Percentiles rank a stretch among this genome's conserved stretches.
These are phyloP conservation scores for Citrus cavaleriei DNA, from an alignment of 345 rosid genomes.

Conservation along the genomic window DNA sequence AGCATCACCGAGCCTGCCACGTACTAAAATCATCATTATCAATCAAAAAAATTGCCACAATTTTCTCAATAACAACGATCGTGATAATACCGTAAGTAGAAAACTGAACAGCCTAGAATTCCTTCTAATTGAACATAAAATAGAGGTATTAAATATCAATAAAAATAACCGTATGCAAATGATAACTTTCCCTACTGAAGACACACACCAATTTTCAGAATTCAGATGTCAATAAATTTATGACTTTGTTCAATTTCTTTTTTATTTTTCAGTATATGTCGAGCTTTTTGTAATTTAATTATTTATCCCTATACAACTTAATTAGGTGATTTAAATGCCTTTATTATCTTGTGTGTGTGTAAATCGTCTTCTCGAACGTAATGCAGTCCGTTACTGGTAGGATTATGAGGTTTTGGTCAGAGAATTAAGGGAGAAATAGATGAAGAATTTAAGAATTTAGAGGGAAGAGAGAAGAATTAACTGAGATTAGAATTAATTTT, in stretches of 20 bases:
- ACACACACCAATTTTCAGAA: no score
- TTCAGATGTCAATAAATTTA: no score
- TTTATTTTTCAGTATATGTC: not conserved
- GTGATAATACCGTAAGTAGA: not conserved
- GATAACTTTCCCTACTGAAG: no score
- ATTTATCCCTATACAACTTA: not conserved
- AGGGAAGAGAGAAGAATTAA: no score
- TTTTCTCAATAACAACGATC: not conserved
- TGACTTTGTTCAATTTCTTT: not conserved
- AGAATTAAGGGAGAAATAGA: no score
- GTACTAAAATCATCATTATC: not conserved
- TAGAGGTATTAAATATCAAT: not conserved
- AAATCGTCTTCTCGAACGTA: not conserved
- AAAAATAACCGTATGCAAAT: not conserved
- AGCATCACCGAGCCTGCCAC: constrained; percentile 66
- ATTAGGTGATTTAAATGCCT: not conserved
- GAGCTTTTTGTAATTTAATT: not conserved
- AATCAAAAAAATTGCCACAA: not conserved
- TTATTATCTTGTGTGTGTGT: not conserved
- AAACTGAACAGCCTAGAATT: not conserved
- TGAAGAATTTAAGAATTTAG: no score
- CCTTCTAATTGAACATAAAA: not conserved
- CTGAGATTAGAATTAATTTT: no score
- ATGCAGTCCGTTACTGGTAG: not conserved
- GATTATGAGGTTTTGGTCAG: no score